phyloP scores from a whole-genome alignment of 1,284 basidiomycete genomes.

The Lentinula novae-zelandiae region DNA sequence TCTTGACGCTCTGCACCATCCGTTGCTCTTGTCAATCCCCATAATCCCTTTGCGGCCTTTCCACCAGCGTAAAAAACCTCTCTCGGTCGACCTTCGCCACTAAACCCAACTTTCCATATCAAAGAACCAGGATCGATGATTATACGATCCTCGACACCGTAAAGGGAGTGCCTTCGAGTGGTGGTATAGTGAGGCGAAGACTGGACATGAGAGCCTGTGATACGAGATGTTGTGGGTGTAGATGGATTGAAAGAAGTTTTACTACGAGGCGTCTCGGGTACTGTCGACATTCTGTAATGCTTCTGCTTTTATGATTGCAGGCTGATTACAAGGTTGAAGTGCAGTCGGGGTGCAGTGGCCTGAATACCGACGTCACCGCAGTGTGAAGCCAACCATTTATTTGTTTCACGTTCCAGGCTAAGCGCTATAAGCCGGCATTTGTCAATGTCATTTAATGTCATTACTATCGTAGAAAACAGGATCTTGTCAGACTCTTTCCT shows the following conservation, averaged over 20 bases:
- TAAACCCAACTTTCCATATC: conserved; percentile 88
- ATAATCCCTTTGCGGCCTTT: conserved; percentile 42
- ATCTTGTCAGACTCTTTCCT: not conserved
- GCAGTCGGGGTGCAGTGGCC: not conserved
- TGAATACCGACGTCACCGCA: too few relatives aligned
- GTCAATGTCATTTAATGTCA: not conserved
- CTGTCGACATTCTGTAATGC: conserved; percentile 27
- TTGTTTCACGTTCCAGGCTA: too few relatives aligned
- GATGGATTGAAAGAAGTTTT: conserved; percentile 34
- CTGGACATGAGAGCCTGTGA: conserved; percentile 49
- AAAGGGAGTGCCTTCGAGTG: conserved; percentile 73
- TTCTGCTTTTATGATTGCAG: too few relatives aligned
- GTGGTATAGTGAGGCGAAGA: conserved; percentile 76
- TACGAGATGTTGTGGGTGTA: conserved; percentile 51
- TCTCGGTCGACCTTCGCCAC: conserved; percentile 80
- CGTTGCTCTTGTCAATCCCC: conserved; percentile 55
- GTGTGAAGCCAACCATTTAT: too few relatives aligned
- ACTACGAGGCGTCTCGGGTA: conserved; percentile 44
- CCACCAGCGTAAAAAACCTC: conserved; percentile 64
- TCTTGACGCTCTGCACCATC: conserved; percentile 60
- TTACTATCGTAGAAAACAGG: not conserved
- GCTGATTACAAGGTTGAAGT: not conserved
- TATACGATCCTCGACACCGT: conserved; percentile 84
- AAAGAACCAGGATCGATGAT: conserved; percentile 82
- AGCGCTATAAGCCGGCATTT: too few relatives aligned